These are phyloP conservation scores for Eleusine coracana DNA, from an alignment of 176 grass and related monocot genomes.

Conservation along the genomic window DNA sequence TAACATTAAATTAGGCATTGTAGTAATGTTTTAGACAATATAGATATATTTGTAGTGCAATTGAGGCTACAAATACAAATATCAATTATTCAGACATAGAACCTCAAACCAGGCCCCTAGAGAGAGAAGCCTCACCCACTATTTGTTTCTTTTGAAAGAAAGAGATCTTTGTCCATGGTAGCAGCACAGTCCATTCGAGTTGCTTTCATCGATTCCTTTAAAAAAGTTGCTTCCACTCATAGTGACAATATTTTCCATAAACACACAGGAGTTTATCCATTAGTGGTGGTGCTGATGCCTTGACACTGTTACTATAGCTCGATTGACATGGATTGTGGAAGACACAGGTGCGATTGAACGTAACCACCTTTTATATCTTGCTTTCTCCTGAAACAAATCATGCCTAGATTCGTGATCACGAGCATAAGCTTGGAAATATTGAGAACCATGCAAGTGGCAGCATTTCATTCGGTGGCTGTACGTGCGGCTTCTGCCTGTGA, in stretches of 20 bases:
- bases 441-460: not conserved
- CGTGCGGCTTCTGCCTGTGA: not conserved
- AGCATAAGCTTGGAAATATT: constrained; percentile 6
- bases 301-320: not conserved
- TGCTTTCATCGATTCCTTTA: not conserved
- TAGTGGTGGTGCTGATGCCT: constrained; percentile 10
- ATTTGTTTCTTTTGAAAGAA: not conserved
- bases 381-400: constrained; percentile 7
- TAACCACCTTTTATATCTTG: not conserved
- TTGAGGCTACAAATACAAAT: not conserved
- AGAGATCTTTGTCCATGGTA: not conserved
- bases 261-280: constrained; percentile 11
- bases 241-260: not conserved
- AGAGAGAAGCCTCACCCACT: not conserved
- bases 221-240: not conserved
- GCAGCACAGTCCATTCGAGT: not conserved
- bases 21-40: not conserved
- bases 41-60: not conserved
- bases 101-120: not conserved
- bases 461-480: not conserved
- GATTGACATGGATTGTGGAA: not conserved
- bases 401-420: constrained; percentile 19
- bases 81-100: not conserved
- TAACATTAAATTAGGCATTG: not conserved
- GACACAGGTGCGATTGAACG: constrained; percentile 1